Percentiles rank a stretch among this genome's conserved stretches.
Conservation (phyloP, 345 rosid genomes). For the Eutrema yunnanense region DNA sequence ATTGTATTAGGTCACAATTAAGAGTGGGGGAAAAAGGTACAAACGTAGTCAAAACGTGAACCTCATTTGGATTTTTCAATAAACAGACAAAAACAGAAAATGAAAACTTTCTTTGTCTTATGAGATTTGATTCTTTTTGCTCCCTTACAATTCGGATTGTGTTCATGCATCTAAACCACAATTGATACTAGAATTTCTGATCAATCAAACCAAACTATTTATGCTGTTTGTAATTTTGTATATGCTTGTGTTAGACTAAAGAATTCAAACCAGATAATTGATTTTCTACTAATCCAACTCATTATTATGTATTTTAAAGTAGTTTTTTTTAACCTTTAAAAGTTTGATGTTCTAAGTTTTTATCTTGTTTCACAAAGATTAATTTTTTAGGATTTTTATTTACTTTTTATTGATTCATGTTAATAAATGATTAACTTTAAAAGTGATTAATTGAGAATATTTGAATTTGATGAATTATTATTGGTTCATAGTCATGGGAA, state of each 20-base stretch:
- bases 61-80: slow-evolving; percentile 1
- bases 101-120: background rate
- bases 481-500: no score
- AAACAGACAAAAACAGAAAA: slow-evolving; percentile 6
- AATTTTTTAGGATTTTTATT: no score
- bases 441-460: no score
- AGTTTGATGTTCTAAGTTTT: no score
- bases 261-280: no score
- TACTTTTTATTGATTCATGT: no score
- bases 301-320: no score
- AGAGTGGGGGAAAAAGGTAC: background rate
- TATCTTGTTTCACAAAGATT: no score
- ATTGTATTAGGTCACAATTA: slow-evolving; percentile 3
- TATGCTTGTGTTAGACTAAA: background rate
- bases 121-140: background rate
- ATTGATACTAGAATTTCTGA: background rate
- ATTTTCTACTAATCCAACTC: no score
- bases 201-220: background rate
- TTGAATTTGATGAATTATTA: no score
- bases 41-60: slow-evolving; percentile 2
- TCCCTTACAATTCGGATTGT: background rate
- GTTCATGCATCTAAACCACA: background rate
- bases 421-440: no score
- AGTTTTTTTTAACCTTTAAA: no score
- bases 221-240: background rate